phyloP scores from a whole-genome alignment of 192 early-diverging fungal genomes.

The Linnemannia hyalina region DNA sequence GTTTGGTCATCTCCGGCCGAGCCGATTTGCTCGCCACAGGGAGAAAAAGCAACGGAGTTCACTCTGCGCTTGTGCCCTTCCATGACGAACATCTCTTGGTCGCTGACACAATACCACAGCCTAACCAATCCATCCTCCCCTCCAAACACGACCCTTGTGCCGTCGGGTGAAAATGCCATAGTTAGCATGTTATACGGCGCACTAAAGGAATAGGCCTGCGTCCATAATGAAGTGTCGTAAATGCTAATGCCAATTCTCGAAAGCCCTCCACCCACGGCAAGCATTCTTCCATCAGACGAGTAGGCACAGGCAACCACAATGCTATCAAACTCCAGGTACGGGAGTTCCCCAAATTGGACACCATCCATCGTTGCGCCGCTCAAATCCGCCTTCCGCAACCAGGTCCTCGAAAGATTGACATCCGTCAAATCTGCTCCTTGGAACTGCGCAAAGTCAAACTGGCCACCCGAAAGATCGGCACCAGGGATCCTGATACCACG shows the following conservation, averaged over 20 bases:
- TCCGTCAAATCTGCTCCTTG: conserved; percentile 21
- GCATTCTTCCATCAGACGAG: not conserved
- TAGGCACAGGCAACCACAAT: not conserved
- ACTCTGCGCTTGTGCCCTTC: no score
- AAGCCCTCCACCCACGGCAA: no score
- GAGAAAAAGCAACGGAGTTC: not conserved
- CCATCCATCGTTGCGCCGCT: not conserved
- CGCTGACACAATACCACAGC: no score
- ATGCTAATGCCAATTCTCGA: no score
- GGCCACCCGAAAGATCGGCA: not conserved
- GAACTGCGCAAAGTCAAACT: not conserved
- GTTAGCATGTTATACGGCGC: no score
- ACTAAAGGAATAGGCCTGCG: no score
- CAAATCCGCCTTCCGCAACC: conserved; percentile 7
- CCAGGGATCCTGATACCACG: not conserved
- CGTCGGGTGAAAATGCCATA: no score
- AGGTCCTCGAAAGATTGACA: not conserved
- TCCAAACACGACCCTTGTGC: no score
- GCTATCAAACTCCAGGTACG: not conserved
- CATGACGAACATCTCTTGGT: no score
- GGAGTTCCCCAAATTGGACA: conserved; percentile 5
- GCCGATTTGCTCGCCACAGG: not conserved
- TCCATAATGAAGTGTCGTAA: no score
- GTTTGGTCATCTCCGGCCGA: not conserved
- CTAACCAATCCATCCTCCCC: no score